phyloP scores from a whole-genome alignment of 768 basidiomycete genomes.

The Leccinum subtestaceum region DNA sequence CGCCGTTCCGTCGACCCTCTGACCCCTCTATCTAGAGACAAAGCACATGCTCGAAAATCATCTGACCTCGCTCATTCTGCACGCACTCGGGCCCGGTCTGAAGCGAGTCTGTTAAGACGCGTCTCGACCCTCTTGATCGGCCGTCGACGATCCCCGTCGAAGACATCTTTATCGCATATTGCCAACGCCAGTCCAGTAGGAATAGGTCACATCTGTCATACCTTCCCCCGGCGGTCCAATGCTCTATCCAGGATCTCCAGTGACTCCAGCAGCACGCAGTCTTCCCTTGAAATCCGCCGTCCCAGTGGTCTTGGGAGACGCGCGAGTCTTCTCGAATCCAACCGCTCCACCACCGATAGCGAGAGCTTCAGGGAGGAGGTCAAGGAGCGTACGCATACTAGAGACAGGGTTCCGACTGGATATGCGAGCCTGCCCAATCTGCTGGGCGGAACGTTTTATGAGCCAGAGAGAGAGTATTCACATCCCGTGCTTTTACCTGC shows the following conservation, averaged over 20 bases:
- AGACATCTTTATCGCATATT: constrained; percentile 8
- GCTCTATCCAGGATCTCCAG: constrained; percentile 24
- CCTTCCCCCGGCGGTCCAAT: constrained; percentile 7
- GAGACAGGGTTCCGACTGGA: neutral
- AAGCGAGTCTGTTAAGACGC: constrained; percentile 27
- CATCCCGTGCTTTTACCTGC: neutral
- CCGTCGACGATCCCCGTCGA: constrained; percentile 23
- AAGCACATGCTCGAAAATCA: neutral
- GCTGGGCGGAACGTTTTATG: constrained; percentile 11
- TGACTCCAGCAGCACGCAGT: constrained; percentile 13
- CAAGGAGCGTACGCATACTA: neutral
- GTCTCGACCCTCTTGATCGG: constrained; percentile 27
- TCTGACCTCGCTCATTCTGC: constrained; percentile 7
- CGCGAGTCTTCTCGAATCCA: constrained; percentile 25
- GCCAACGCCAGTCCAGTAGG: constrained; percentile 2
- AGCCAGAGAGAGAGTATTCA: neutral
- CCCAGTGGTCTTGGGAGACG: constrained; percentile 32
- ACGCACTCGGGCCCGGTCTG: constrained; percentile 25
- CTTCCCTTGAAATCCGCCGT: constrained; percentile 33
- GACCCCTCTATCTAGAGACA: constrained; percentile 1
- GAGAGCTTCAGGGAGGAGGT: constrained; percentile 3
- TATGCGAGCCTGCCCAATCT: constrained; percentile 22
- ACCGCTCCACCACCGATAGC: constrained; percentile 8
- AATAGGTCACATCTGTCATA: constrained; percentile 16
- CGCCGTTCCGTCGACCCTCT: constrained; percentile 29